Conservation (phyloP, 495 filamentous ascomycete species). For the Penicillium bovifimosum region DNA sequence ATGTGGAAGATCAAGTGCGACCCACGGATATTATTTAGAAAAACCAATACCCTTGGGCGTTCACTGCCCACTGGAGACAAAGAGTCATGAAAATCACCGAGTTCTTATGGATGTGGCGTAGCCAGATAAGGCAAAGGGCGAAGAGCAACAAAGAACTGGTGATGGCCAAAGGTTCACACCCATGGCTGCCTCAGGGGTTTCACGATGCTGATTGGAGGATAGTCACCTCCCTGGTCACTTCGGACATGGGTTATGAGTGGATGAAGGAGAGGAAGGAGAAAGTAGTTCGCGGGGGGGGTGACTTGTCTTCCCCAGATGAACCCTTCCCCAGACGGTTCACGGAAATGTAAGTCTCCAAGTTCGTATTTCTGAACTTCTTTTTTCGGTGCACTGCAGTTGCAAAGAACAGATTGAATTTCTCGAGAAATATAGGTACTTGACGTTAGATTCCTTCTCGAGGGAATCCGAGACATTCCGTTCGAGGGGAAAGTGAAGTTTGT, state of each 20-base stretch:
- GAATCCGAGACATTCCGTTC: constrained; percentile 1
- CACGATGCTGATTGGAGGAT: constrained; percentile 12
- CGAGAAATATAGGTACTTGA: not conserved
- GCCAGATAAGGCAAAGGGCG: constrained; percentile 2
- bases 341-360: not conserved
- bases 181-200: constrained; percentile 9
- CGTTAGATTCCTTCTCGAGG: not conserved
- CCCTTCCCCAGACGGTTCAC: not conserved
- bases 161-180: constrained; percentile 2
- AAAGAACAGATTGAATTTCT: not conserved
- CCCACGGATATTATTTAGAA: constrained; percentile 16
- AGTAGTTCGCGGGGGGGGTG: not conserved
- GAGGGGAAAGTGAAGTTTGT: not conserved
- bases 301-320: not conserved
- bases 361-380: not conserved
- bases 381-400: not conserved
- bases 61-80: constrained; percentile 8
- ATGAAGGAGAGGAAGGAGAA: no score
- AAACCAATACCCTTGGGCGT: not conserved
- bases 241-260: not conserved
- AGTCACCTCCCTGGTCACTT: constrained; percentile 1
- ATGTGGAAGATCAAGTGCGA: constrained; percentile 10
- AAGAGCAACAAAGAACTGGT: constrained; percentile 4
- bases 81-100: constrained; percentile 9
- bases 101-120: constrained; percentile 6